Base-by-base conservation (phyloP, 306 rosid species). In the Dalbergia cochinchinensis region DNA sequence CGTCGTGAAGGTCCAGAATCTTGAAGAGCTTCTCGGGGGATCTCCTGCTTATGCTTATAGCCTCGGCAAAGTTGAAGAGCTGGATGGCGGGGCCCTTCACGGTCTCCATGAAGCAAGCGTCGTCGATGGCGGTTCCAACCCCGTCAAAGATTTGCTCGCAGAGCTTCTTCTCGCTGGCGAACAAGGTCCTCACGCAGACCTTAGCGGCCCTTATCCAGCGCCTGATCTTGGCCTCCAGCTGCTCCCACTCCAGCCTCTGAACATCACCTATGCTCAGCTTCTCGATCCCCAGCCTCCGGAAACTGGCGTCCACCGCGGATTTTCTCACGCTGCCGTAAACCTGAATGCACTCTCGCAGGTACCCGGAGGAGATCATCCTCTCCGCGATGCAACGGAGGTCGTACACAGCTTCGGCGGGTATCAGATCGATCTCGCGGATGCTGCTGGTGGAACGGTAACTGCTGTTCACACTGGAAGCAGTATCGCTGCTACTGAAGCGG, bases 371-470 rank as follows among this genome's bases (percentile, higher is more conserved):
- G 48, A 96, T 84, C 99, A 96, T 90, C 60, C 99, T 72, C 81
- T 91, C 98, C 0, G 98, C 97, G 75, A 96, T 93, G 85, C 92
- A 86, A 5, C 96, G 85, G 55, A 96, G 94, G 74, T 96, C 94
- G 37, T 70, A 35, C 16, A 96, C 85, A 22, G 93, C 94, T 1
- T 91, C 99, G 7, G 83, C 64, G 9, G 98, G 94, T 63, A 96
- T 84, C 69, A 96, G 96, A 93, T 96, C 99, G 91, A 93, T 82
- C 93, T 96, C 99, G 7, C 93, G 96, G 72, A 96, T 93, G 72
- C 98, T 87, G 47, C 94, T 90, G 4, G 90, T 84, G 4, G 97
- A 85, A 58, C 97, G 84, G 83, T 92, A 94, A 67, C 70, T 74
- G 4, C 88, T 92, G 26, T 76, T 63, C 44, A 33, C 75, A 0